These are phyloP conservation scores for Stramenopiles sp. DNA, from an alignment of 352 stramenopile genomes.

Conservation along the genomic window DNA sequence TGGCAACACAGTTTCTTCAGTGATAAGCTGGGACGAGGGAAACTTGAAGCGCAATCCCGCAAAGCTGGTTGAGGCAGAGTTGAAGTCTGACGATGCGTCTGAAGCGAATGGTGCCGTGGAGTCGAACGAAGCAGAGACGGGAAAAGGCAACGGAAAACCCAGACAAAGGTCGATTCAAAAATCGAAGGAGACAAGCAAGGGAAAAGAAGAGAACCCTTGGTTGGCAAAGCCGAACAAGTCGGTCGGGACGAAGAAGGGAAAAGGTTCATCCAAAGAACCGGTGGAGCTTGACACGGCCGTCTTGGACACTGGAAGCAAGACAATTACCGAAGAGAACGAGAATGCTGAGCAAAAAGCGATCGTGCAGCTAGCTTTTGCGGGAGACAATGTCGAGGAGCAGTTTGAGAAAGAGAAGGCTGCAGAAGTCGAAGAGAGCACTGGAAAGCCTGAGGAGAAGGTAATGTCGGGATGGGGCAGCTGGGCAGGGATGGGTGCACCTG, in stretches of 20 bases:
- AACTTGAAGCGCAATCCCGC: too few relatives aligned
- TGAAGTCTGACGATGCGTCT: not conserved
- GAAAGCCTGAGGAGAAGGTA: not conserved
- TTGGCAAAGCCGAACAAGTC: not conserved
- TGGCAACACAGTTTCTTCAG: not conserved
- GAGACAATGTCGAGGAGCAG: not conserved
- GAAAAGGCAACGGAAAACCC: too few relatives aligned
- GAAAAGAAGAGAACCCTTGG: not conserved
- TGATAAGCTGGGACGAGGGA: not conserved
- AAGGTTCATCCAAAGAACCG: not conserved
- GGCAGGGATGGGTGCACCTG: not conserved
- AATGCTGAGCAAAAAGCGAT: not conserved
- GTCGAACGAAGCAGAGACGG: not conserved
- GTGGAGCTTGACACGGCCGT: not conserved
- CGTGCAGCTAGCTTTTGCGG: not conserved
- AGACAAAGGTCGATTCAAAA: too few relatives aligned
- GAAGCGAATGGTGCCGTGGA: not conserved
- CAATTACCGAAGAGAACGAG: not conserved
- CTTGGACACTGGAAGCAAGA: not conserved
- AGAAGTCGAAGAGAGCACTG: not conserved
- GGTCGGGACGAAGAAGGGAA: not conserved
- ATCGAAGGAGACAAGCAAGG: not conserved
- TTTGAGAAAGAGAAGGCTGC: not conserved
- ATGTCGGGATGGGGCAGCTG: not conserved
- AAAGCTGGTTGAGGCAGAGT: not conserved